Base-by-base conservation (phyloP, 495 filamentous ascomycete genomes). In the Delitschia confertaspora region DNA sequence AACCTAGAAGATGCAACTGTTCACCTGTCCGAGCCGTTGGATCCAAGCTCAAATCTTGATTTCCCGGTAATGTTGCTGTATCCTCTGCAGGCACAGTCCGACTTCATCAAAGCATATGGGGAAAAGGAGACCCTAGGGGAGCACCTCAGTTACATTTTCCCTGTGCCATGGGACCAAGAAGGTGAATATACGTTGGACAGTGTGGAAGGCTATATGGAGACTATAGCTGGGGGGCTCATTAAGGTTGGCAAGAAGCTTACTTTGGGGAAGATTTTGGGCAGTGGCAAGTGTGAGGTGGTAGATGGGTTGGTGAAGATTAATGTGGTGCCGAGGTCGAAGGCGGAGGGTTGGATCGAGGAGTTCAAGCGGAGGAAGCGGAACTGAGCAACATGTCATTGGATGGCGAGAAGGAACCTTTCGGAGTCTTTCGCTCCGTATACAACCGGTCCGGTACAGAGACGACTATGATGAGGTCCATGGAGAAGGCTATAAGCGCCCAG, bases 181-280 rank as follows among this genome's bases (percentile, higher is more conserved):
- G 64, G 72, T 3, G 80, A 82, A 54, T 95, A 93, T 52, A 69
- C 62, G 6, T 52, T 67, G 0, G 61, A 67, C 5, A 60, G 53
- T 6, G 83, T 95, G n/a, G 88, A 95, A 53, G 88, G 83, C 51
- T 98, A 82, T 59, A 83, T 88, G 71, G 84, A 95, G 67, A 96
- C 86, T 1, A 57, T 67, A 11, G 65, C 69, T 0, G 87, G 88
- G 0, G 93, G 91, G 8, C 54, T 98, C 52, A 71, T 89, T 43
- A 95, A 93, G 64, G 79, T 84, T 0, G 89, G 91, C n/a, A 85
- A 80, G 73, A 93, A 88, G 59, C 64, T 85, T 40, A 67, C 76
- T 16, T 58, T 95, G 47, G 56, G 85, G 47, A 82, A 87, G 66
- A 72, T 84, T 39, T 63, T 96, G 45, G 67, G 68, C n/a, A 65